phyloP scores from a whole-genome alignment of 257 asterid species.

The Solanum rostratum region DNA sequence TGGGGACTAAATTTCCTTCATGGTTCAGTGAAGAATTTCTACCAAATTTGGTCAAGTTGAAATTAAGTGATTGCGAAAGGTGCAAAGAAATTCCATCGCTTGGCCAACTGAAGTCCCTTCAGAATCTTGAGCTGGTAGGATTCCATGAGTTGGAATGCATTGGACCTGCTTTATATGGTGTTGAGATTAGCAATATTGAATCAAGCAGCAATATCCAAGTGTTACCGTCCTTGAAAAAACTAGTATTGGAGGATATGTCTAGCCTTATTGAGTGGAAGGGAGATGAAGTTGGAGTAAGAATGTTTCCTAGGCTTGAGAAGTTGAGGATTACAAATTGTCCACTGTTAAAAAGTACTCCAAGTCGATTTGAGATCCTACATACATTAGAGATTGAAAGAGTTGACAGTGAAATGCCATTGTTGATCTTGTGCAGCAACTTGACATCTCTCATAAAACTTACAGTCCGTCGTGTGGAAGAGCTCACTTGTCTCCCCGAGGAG shows the following conservation, averaged over 20 bases:
- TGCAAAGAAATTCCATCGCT: conserved; percentile 13
- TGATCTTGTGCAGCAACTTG: neutral
- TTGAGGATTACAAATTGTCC: neutral
- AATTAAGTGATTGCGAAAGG: neutral
- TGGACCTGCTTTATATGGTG: neutral
- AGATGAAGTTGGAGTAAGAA: neutral
- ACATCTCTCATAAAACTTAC: neutral
- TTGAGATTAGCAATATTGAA: neutral
- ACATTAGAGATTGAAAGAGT: accelerated
- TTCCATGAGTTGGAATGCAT: neutral
- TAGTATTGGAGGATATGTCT: neutral
- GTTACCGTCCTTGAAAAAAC: conserved; percentile 1
- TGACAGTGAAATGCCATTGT: neutral
- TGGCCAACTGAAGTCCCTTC: conserved; percentile 14
- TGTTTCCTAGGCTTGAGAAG: conserved; percentile 16
- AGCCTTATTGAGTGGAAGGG: conserved; percentile 7
- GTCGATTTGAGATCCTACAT: conserved; percentile 9
- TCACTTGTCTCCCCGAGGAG: neutral
- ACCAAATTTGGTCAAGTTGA: neutral
- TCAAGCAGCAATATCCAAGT: neutral
- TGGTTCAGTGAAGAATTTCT: conserved; percentile 1
- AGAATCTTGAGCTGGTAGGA: neutral
- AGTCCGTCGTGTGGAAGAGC: accelerated
- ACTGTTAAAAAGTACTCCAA: conserved; percentile 10
- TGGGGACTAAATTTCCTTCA: neutral